Conservation (phyloP, 495 filamentous ascomycete genomes). For the Daldinia childiae region DNA sequence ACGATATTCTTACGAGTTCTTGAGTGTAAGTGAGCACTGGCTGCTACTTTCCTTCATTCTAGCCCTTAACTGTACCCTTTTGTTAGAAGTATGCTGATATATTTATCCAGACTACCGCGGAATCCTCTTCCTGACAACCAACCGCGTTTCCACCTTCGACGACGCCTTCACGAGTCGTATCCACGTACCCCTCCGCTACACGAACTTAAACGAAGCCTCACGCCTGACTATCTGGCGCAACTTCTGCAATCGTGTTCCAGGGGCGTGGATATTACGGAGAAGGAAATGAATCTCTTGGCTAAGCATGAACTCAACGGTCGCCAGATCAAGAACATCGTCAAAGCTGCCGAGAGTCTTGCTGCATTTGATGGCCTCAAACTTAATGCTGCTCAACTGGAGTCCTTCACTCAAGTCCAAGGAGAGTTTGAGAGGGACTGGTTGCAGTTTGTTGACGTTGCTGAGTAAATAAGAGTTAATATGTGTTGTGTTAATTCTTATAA, state of each 20-base stretch:
- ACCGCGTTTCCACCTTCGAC: conserved; percentile 71
- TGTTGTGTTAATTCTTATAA: neutral
- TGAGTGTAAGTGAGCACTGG: conserved; percentile 11
- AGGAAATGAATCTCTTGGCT: conserved; percentile 54
- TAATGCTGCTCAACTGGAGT: conserved; percentile 10
- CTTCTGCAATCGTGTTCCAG: conserved; percentile 44
- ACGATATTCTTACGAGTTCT: conserved; percentile 50
- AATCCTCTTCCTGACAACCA: conserved; percentile 86
- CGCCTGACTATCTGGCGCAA: conserved; percentile 58
- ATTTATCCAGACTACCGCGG: conserved; percentile 63
- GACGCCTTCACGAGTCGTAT: conserved; percentile 62
- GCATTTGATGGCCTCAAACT: conserved; percentile 49
- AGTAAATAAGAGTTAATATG: neutral
- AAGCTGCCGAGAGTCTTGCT: conserved; percentile 58
- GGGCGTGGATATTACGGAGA: conserved; percentile 50
- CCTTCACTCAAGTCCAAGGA: conserved; percentile 30
- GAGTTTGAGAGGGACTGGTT: conserved; percentile 35
- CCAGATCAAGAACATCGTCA: conserved; percentile 72
- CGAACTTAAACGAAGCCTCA: conserved; percentile 46
- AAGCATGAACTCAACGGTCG: conserved; percentile 63
- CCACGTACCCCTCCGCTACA: conserved; percentile 54
- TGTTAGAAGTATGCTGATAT: neutral
- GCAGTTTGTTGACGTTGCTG: conserved; percentile 24
- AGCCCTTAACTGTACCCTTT: neutral
- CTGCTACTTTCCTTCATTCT: neutral